A percentile compares a stretch with the other conserved stretches of the same genome.
These are phyloP conservation scores for Trypanosoma boissoni DNA, from an alignment of 208 protist genomes.

Conservation along the genomic window DNA sequence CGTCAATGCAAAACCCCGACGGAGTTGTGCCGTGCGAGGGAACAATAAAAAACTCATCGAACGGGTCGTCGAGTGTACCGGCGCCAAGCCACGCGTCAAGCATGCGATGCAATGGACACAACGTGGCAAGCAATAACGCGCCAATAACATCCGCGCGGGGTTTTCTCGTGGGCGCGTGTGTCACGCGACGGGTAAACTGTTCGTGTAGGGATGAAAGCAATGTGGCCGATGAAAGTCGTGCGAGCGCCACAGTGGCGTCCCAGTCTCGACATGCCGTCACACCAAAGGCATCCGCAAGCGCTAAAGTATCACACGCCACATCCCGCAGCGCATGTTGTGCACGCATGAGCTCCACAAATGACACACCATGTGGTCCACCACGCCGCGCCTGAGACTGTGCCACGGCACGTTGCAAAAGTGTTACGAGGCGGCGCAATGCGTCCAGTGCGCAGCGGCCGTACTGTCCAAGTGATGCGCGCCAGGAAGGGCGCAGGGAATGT, in stretches of 20 bases:
- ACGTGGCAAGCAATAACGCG: conserved; percentile 42
- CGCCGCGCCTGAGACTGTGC: conserved; percentile 38
- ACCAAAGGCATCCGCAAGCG: conserved; percentile 50
- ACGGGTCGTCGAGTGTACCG: conserved; percentile 57
- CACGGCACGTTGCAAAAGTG: conserved; percentile 45
- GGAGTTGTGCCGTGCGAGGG: conserved; percentile 52
- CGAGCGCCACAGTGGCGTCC: conserved; percentile 23
- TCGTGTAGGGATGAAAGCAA: conserved; percentile 54
- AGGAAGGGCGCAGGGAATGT: conserved; percentile 30
- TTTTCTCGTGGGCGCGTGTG: conserved; percentile 8
- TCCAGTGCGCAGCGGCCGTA: conserved; percentile 72
- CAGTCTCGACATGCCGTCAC: conserved; percentile 28
- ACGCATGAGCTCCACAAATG: conserved; percentile 51
- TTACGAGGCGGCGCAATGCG: conserved; percentile 36
- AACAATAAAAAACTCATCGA: conserved; percentile 88
- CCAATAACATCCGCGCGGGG: conserved; percentile 40
- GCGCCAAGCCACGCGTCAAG: conserved; percentile 54
- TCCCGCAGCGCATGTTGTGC: conserved; percentile 45
- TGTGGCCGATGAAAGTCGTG: conserved; percentile 51
- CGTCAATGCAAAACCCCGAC: conserved; percentile 62
- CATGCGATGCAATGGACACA: conserved; percentile 63
- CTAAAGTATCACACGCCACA: conserved; percentile 37
- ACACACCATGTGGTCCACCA: conserved; percentile 45
- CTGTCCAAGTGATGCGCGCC: conserved; percentile 52
- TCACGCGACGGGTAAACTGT: conserved; percentile 30